Conservation (phyloP, 2,329 filamentous ascomycete species). For the Cadophora sp. region DNA sequence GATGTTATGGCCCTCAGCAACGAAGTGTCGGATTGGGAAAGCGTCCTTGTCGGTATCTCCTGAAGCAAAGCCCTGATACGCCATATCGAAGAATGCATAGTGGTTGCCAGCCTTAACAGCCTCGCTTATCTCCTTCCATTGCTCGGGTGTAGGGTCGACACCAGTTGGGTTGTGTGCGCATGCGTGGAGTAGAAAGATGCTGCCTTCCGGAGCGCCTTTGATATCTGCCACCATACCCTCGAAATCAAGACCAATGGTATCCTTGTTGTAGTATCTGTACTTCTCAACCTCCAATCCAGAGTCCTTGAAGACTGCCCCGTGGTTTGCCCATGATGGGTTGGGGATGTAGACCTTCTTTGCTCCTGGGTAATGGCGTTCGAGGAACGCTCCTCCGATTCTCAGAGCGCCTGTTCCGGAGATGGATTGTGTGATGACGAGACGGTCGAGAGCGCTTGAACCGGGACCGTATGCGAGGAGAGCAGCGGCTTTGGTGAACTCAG, state of each 20-base stretch:
- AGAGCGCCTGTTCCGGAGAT: constrained; percentile 98
- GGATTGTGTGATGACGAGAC: constrained; percentile 92
- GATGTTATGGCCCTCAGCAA: constrained; percentile 88
- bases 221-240: constrained; percentile 91
- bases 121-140: constrained; percentile 91
- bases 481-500: constrained; percentile 91
- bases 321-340: constrained; percentile 96
- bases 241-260: constrained; percentile 97
- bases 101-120: constrained; percentile 86
- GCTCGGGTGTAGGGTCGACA: constrained; percentile 88
- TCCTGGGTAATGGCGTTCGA: constrained; percentile 88
- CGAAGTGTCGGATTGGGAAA: constrained; percentile 91
- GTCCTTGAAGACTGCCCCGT: constrained; percentile 95
- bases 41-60: constrained; percentile 92
- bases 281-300: constrained; percentile 89
- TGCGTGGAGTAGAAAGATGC: constrained; percentile 92
- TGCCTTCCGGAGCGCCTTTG: constrained; percentile 84
- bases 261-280: constrained; percentile 99
- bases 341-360: constrained; percentile 97
- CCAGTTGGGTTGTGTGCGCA: constrained; percentile 98
- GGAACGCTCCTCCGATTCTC: constrained; percentile 92
- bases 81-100: constrained; percentile 99
- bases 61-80: constrained; percentile 97
- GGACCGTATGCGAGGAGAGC: constrained; percentile 89
- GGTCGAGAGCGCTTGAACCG: constrained; percentile 77